Evolutionary conservation across 1,284 basidiomycete species (phyloP).

Genomic region (Apiotrichum akiyoshidainum): DNA sequence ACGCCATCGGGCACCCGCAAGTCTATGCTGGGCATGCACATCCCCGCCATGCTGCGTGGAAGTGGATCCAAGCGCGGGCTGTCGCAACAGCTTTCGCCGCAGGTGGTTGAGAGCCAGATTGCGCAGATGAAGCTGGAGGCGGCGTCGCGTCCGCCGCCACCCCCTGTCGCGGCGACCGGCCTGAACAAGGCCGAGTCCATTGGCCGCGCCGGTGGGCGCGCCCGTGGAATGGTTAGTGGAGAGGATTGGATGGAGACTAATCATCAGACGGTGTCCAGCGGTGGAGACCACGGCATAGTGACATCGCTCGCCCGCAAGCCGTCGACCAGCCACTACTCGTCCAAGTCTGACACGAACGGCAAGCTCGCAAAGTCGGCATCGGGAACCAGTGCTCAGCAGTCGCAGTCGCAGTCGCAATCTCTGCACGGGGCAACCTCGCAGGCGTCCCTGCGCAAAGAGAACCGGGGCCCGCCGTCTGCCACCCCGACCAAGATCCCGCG

Average conservation of each 20-base stretch:
- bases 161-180: slow-evolving; percentile 29
- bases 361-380: slow-evolving; percentile 65
- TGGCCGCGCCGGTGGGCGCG: slow-evolving; percentile 10
- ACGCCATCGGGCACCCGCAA: slow-evolving; percentile 38
- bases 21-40: slow-evolving; percentile 57
- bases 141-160: slow-evolving; percentile 47
- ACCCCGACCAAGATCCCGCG: slow-evolving; percentile 90
- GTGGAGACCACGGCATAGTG: slow-evolving; percentile 54
- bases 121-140: background rate
- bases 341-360: slow-evolving; percentile 31
- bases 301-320: slow-evolving; percentile 29
- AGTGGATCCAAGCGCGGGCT: slow-evolving; percentile 62
- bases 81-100: slow-evolving; percentile 10
- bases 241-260: background rate
- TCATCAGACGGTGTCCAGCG: slow-evolving; percentile 72
- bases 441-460: slow-evolving; percentile 28
- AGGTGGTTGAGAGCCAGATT: slow-evolving; percentile 16
- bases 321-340: slow-evolving; percentile 23
- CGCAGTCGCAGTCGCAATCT: slow-evolving; percentile 49
- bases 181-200: slow-evolving; percentile 3
- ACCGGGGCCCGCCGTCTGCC: slow-evolving; percentile 32
- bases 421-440: slow-evolving; percentile 57
- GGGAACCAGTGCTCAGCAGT: slow-evolving; percentile 56
- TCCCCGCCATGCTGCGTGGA: slow-evolving; percentile 74
- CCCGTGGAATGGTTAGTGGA: slow-evolving; percentile 16